Conservation (phyloP, 345 rosid genomes). For the Nasturtium officinale region DNA sequence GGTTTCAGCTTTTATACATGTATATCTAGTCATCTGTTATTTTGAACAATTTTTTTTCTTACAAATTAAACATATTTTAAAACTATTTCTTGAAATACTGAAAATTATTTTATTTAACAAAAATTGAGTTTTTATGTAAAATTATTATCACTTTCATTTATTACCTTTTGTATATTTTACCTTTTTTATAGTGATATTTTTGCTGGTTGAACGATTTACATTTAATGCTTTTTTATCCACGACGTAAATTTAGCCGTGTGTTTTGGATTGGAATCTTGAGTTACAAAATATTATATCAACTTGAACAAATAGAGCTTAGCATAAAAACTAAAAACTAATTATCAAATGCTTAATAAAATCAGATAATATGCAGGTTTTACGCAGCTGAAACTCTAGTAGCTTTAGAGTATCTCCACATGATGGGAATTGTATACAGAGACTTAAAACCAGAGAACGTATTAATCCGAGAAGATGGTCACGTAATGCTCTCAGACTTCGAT, state of each 20-base stretch:
- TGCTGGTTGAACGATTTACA: neutral
- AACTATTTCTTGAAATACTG: neutral
- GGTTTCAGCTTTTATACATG: too few species aligned
- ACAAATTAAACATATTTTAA: neutral
- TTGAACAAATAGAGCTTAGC: neutral
- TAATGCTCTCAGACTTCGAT: conserved; percentile 79
- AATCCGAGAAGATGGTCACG: conserved; percentile 72
- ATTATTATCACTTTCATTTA: too few species aligned
- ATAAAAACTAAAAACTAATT: conserved; percentile 10
- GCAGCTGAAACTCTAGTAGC: conserved; percentile 72
- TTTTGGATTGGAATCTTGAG: neutral
- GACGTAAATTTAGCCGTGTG: neutral
- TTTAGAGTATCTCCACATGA: conserved; percentile 75
- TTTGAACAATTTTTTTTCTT: neutral
- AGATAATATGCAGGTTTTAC: conserved; percentile 54
- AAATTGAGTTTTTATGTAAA: neutral
- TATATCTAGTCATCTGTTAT: neutral
- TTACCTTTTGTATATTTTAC: neutral
- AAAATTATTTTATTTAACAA: neutral
- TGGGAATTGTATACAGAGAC: conserved; percentile 79
- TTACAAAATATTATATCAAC: neutral
- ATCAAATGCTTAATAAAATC: conserved; percentile 7
- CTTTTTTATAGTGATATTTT: too few species aligned
- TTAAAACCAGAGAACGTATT: conserved; percentile 74
- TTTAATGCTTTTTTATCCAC: neutral